Percentiles rank a stretch among this genome's conserved stretches.
Evolutionary conservation across 2,329 filamentous ascomycete genomes (phyloP).

Genomic region (Penicillium sp.): DNA sequence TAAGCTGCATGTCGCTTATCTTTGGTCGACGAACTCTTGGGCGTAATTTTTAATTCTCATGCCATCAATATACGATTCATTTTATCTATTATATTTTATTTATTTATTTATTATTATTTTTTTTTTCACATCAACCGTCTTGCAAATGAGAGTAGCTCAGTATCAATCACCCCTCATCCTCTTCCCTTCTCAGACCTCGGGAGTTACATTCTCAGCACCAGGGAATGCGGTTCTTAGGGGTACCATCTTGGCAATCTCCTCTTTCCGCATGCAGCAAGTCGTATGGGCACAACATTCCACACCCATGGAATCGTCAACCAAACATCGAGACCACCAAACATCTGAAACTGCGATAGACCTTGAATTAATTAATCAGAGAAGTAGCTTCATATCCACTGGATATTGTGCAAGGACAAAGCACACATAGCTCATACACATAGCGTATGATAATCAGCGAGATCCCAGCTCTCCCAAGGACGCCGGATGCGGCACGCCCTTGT

Average conservation of each 20-base stretch:
- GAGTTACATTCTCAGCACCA: background rate
- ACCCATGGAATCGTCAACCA: background rate
- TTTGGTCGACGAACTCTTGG: background rate
- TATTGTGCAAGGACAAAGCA: too few relatives aligned
- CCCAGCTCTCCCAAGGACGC: background rate
- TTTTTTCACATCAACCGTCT: background rate
- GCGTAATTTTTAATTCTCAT: slow-evolving; percentile 5
- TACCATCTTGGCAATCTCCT: background rate
- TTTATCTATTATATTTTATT: too few relatives aligned
- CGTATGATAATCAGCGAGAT: background rate
- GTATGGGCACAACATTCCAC: background rate
- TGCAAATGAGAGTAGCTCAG: background rate
- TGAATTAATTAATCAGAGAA: too few relatives aligned
- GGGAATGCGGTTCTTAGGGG: background rate
- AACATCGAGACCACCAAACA: background rate
- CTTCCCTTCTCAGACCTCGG: too few relatives aligned
- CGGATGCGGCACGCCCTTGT: background rate
- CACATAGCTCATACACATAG: background rate
- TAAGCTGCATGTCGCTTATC: slow-evolving; percentile 6
- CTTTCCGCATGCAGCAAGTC: background rate
- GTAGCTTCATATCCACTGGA: too few relatives aligned
- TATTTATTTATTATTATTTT: too few relatives aligned
- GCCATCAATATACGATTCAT: background rate
- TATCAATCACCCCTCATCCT: background rate
- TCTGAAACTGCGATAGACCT: background rate